Evolutionary conservation across 108 stramenopile species (phyloP).

Genomic region (Craspedostauros australis): DNA sequence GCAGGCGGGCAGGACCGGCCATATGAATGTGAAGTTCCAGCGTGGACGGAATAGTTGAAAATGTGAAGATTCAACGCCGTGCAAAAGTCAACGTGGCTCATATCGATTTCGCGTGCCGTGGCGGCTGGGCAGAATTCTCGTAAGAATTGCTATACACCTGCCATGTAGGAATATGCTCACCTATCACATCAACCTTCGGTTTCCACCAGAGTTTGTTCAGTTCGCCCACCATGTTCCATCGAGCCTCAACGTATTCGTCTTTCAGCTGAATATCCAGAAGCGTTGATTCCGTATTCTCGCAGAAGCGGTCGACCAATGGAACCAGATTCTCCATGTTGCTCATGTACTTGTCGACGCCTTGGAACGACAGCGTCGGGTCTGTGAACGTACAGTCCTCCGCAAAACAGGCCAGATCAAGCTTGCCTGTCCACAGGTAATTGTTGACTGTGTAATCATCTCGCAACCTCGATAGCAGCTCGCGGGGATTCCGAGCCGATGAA

Average conservation of each 20-base stretch:
- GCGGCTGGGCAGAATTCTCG: too few species aligned
- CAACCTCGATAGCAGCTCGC: conserved; percentile 58
- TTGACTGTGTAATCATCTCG: conserved; percentile 48
- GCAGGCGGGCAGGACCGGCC: too few species aligned
- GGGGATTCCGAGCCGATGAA: too few species aligned
- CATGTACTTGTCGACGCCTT: conserved; percentile 51
- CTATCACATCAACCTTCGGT: conserved; percentile 77
- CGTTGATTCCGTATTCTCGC: conserved; percentile 37
- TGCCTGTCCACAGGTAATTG: conserved; percentile 83
- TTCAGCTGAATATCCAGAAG: conserved; percentile 46
- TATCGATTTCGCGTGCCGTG: too few species aligned
- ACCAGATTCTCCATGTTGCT: conserved; percentile 61
- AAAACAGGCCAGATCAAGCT: conserved; percentile 61
- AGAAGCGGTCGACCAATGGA: conserved; percentile 50
- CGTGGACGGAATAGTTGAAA: too few species aligned
- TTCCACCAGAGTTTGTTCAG: conserved; percentile 55
- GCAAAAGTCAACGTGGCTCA: too few species aligned
- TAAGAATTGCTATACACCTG: too few species aligned
- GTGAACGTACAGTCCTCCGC: conserved; percentile 53
- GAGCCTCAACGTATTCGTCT: conserved; percentile 46
- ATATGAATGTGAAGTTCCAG: too few species aligned
- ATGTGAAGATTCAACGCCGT: too few species aligned
- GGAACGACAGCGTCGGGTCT: conserved; percentile 75
- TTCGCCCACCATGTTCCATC: conserved; percentile 83
- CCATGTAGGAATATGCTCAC: too few species aligned